Evolutionary conservation across 257 asterid species (phyloP).

Genomic region (Schizonepeta tenuifolia): DNA sequence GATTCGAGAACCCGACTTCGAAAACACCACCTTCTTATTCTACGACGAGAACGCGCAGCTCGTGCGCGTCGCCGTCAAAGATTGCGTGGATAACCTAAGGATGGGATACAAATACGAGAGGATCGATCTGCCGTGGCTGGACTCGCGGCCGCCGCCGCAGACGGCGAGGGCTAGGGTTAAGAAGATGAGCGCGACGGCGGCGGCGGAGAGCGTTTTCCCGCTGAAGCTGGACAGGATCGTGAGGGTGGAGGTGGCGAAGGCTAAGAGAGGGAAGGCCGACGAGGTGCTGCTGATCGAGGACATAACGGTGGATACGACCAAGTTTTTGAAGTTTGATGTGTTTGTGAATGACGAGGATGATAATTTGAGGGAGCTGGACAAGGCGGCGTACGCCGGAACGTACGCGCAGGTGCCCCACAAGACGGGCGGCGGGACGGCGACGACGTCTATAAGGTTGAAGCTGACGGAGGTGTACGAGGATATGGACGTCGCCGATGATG

Average conservation of each 20-base stretch:
- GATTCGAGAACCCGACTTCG: constrained; percentile 51
- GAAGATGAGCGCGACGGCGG: neutral
- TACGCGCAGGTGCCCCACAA: constrained; percentile 65
- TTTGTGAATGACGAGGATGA: constrained; percentile 72
- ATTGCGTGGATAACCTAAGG: constrained; percentile 35
- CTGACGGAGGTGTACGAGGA: constrained; percentile 63
- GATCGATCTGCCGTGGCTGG: constrained; percentile 54
- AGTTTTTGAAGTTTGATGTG: constrained; percentile 59
- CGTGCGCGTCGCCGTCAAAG: constrained; percentile 50
- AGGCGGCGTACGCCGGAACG: constrained; percentile 66
- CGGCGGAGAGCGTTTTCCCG: constrained; percentile 40
- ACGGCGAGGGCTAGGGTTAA: constrained; percentile 21
- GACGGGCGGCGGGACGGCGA: constrained; percentile 26
- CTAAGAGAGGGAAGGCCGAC: constrained; percentile 47
- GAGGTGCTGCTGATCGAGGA: constrained; percentile 46
- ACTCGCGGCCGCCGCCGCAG: constrained; percentile 43
- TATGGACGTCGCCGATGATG: constrained; percentile 62
- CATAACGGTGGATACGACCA: constrained; percentile 38
- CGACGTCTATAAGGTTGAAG: constrained; percentile 48
- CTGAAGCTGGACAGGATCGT: constrained; percentile 30
- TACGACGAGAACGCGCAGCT: constrained; percentile 55
- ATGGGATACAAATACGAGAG: constrained; percentile 51
- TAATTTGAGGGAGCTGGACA: constrained; percentile 39
- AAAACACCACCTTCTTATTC: constrained; percentile 53
- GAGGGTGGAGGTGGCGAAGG: constrained; percentile 38